phyloP scores from a whole-genome alignment of 1,284 basidiomycete genomes.

The Trichosporon ovoides region DNA sequence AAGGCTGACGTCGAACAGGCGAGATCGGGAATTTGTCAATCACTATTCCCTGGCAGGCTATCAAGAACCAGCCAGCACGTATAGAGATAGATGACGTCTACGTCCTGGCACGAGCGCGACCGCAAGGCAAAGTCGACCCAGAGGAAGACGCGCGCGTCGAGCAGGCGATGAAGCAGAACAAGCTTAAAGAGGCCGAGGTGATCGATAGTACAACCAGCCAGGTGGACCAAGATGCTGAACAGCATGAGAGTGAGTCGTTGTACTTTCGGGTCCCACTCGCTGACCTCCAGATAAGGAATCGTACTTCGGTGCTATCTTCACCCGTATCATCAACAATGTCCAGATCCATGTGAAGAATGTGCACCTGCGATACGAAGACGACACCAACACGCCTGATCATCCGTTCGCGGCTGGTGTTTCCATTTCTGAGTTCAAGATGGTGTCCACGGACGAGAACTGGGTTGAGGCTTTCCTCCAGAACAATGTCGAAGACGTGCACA shows the following conservation, averaged over 20 bases:
- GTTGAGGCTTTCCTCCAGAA: slow-evolving; percentile 92
- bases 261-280: background rate
- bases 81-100: slow-evolving; percentile 92
- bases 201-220: slow-evolving; percentile 58
- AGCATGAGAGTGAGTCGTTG: slow-evolving; percentile 30
- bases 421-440: slow-evolving; percentile 83
- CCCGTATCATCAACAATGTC: slow-evolving; percentile 92
- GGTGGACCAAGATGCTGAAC: slow-evolving; percentile 48
- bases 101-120: slow-evolving; percentile 57
- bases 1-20: slow-evolving; percentile 53
- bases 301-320: slow-evolving; percentile 76
- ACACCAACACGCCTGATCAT: slow-evolving; percentile 88
- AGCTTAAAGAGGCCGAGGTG: slow-evolving; percentile 81
- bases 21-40: slow-evolving; percentile 88
- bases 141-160: slow-evolving; percentile 78
- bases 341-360: slow-evolving; percentile 95
- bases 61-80: slow-evolving; percentile 89
- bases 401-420: slow-evolving; percentile 93
- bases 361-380: slow-evolving; percentile 95
- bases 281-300: slow-evolving; percentile 56
- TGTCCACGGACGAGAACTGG: slow-evolving; percentile 92
- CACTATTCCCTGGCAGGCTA: slow-evolving; percentile 91
- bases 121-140: slow-evolving; percentile 57
- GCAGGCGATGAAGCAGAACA: slow-evolving; percentile 83
- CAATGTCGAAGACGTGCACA: slow-evolving; percentile 81